Base-by-base conservation (phyloP, 2,329 filamentous ascomycete species). In the Xylariaceae sp. region DNA sequence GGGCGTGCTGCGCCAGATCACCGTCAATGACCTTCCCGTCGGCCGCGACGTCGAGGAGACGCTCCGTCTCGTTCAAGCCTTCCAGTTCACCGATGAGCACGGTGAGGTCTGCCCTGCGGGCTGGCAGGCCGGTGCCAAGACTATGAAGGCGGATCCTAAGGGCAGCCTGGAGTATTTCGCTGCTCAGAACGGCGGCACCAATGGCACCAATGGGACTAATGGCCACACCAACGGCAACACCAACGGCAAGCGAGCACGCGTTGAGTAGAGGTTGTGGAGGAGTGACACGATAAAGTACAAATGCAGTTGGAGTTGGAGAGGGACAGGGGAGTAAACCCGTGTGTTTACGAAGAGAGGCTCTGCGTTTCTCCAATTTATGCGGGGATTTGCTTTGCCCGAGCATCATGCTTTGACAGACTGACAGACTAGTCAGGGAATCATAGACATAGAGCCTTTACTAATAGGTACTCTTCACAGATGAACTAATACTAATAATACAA, bases 41-140 rank as follows among this genome's bases (percentile, higher is more conserved):
- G 85, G 86, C 58, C 83, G 86, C 64, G 80, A 82, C 64, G 86
- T 88, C 52, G 83, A 87, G 69, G 86, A 88, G 75, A 82, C 83
- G 2, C 78, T 87, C 65, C 83, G 86, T 33, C 87, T 89, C 1
- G 83, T 87, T 56, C 81, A 88, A 64, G 88, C 89, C 5, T 92
- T 92, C 73, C 90, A 93, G 74, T 91, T 94, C 78, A 90, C 90
- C 11, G 89, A 93, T 65, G 89, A 91, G 65, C 91, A 90, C 80
- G 92, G 92, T 75, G 87, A 91, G 71, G 83, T 91, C 53, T 93
- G 79, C 74, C 79, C 79, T 40, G 79, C 79, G 51, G 79, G 78
- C 66, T 82, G 79, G 79, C 74, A 76, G 58, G 70, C 75, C 57
- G 79, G 79, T 47, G 70, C 69, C 67, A 76, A 80, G 72, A 75